Percentiles rank a stretch among this genome's conserved stretches.
These are phyloP conservation scores for Picochlorum sp. DNA, from an alignment of 139 green algal species.

Conservation along the genomic window DNA sequence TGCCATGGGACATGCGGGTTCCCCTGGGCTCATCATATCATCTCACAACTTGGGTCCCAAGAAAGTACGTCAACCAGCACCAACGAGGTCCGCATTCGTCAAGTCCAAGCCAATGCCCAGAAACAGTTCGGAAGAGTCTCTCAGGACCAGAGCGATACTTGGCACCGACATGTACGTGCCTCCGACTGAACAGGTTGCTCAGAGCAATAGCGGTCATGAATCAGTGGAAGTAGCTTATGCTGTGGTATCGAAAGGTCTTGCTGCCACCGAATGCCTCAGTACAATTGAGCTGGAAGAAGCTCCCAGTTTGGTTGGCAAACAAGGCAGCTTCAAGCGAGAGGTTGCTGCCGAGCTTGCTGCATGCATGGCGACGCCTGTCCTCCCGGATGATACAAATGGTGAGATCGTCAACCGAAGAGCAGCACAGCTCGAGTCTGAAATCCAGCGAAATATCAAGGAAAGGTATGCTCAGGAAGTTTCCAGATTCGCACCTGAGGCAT, in stretches of 20 bases:
- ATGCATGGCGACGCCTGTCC: constrained; percentile 1
- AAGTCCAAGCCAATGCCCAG: not conserved
- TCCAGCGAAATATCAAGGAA: not conserved
- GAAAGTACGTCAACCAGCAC: too few species aligned
- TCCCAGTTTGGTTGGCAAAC: not conserved
- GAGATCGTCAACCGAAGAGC: not conserved
- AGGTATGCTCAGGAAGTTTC: constrained; percentile 3
- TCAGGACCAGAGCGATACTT: not conserved
- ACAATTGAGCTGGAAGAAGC: constrained; percentile 1
- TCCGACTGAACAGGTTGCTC: not conserved
- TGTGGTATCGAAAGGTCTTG: not conserved
- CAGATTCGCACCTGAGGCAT: not conserved
- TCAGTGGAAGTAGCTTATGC: constrained; percentile 2
- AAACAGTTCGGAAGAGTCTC: not conserved
- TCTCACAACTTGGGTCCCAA: too few species aligned
- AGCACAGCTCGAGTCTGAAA: not conserved
- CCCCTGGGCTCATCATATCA: too few species aligned
- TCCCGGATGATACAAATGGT: constrained; percentile 1
- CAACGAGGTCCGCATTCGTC: too few species aligned
- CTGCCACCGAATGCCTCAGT: not conserved
- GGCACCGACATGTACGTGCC: not conserved
- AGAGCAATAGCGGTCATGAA: not conserved
- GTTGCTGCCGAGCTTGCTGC: not conserved
- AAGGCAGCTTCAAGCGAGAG: too few species aligned
- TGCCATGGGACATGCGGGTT: too few species aligned